phyloP scores from a whole-genome alignment of 225 moss, liverwort and hornwort species.

The Antitrichia curtipendula region DNA sequence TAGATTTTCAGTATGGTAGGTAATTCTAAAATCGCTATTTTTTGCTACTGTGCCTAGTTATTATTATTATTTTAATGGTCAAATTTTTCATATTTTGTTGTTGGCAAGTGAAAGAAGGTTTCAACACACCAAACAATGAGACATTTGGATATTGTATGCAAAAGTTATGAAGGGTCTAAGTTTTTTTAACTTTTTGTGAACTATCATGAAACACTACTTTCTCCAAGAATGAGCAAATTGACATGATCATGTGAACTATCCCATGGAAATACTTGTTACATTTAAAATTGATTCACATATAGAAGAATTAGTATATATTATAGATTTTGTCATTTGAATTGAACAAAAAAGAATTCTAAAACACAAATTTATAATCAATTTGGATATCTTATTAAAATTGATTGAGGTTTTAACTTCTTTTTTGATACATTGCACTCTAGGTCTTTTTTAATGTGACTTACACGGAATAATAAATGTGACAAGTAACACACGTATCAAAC shows the following conservation, averaged over 20 bases:
- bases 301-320: neutral
- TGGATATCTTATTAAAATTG: no score
- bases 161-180: neutral
- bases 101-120: neutral
- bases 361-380: neutral
- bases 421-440: no score
- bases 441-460: neutral
- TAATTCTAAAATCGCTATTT: fast-evolving
- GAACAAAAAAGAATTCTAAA: neutral
- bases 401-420: neutral
- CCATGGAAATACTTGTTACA: neutral
- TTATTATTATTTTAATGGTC: no score
- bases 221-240: neutral
- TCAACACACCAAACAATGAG: fast-evolving
- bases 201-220: slow-evolving; percentile 55
- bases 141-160: neutral
- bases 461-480: neutral
- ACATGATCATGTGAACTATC: neutral
- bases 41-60: fast-evolving
- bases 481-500: neutral
- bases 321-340: neutral
- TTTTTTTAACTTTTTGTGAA: neutral
- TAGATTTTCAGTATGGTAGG: neutral
- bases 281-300: neutral
- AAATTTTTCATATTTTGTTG: neutral